Percentiles rank a stretch among this genome's conserved stretches.
These are phyloP conservation scores for Pythium pectinolyticum DNA, from an alignment of 352 stramenopile species.

Conservation along the genomic window DNA sequence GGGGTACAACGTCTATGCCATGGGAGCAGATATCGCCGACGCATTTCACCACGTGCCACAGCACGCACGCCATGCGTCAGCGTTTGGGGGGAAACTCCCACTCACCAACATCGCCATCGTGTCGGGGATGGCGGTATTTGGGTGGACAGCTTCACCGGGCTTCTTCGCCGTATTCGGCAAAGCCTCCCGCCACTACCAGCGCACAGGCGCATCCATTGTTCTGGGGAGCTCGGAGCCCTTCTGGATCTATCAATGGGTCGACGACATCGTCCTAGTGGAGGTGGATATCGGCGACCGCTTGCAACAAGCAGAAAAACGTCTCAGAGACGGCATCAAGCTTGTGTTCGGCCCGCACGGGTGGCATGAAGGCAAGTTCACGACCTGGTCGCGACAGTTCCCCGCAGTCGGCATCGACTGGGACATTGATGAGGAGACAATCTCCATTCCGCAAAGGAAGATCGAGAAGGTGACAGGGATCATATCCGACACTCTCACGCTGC, in stretches of 20 bases:
- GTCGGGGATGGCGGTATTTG: constrained; percentile 8
- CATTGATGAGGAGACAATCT: neutral
- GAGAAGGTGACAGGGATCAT: neutral
- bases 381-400: constrained; percentile 4
- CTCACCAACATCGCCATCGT: constrained; percentile 5
- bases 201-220: constrained; percentile 4
- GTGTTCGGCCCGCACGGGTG: constrained; percentile 3
- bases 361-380: constrained; percentile 12
- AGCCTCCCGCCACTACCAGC: constrained; percentile 5
- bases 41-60: constrained; percentile 9
- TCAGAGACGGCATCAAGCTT: constrained; percentile 14
- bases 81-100: constrained; percentile 9
- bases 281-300: constrained; percentile 3
- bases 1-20: constrained; percentile 7
- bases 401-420: constrained; percentile 9
- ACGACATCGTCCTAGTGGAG: constrained; percentile 12
- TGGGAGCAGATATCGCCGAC: constrained; percentile 14
- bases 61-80: neutral
- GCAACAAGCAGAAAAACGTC: constrained; percentile 7
- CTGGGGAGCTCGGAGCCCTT: neutral
- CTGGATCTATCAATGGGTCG: constrained; percentile 10
- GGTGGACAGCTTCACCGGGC: constrained; percentile 9
- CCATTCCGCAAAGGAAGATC: constrained; percentile 4
- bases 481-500: neutral
- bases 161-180: constrained; percentile 5